Evolutionary conservation across 352 stramenopile species (phyloP), one percentile per base, ranked within the genome.

Genomic region (Phytopythium chamaehyphon): DNA sequence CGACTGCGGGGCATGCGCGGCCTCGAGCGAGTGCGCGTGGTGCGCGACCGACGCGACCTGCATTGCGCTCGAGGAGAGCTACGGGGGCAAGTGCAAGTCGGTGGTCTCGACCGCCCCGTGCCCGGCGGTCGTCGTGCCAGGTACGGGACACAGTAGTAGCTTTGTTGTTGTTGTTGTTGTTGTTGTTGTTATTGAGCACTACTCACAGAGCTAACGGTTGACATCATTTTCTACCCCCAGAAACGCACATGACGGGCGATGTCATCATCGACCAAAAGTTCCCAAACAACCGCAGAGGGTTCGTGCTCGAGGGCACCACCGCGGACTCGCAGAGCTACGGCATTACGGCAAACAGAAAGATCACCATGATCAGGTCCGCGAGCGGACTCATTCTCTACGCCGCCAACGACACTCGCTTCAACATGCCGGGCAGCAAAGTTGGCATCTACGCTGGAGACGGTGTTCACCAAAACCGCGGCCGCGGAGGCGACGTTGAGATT

Each of bases 71-170:
- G 83, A 95, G 54, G 90, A 97, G 42, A 73, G 80, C 38, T 94
- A 88, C 48, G 69, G 64, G 16, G 84, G 71, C 19, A 68, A 88
- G 21, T 98, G 90, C 66, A 76, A 74, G 7, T 77, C 84, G 16
- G 59, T 93, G 14, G 76, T 98, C 36, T 91, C 88, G 36, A 81
- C 97, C 3, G 47, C 61, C 18, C 88, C 89, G n/a, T 98, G 93
- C 47, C 89, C 93, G 11, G 51, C 50, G 6, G 70, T 80, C 24
- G 72, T 93, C 57, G 66, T 95, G 28, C 75, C 69, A 61, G 65
- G 82, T 93, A 60, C 56, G 60, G n/a, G n/a, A n/a, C n/a, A n/a
- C n/a, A n/a, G n/a, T n/a, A n/a, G n/a, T n/a, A n/a, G n/a, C n/a
- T n/a, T n/a, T n/a, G n/a, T n/a, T n/a, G n/a, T n/a, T n/a, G n/a